Base-by-base conservation (phyloP, 2,329 filamentous ascomycete species). In the Fusarium drepaniforme region DNA sequence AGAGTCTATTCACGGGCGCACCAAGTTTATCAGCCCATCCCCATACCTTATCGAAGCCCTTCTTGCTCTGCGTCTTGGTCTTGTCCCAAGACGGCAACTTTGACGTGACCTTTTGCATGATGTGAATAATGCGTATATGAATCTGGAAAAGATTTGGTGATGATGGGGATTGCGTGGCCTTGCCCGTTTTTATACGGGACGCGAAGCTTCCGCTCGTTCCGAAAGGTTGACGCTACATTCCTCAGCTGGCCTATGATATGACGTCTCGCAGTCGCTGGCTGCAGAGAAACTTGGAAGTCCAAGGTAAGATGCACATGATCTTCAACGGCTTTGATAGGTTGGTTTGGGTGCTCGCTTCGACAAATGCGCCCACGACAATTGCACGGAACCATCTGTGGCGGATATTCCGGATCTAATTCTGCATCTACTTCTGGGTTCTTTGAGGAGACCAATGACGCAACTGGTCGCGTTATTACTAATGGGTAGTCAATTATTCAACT, bases 11-110 rank as follows among this genome's bases (percentile, higher is more conserved):
- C 78, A 97, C 90, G 2, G 95, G 94, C 3, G 89, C 90, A 18
- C 93, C 93, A 13, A 87, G 85, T 78, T 88, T 87, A 64, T 83
- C 82, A 70, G 75, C 84, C 83, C 80, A 85, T 73, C 49, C 87
- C 87, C 91, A 95, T 68, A 92, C 88, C 80, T 93, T 94, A 83
- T 95, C 93, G 82, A 94, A 94, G 71, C 93, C 91, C 69, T 90
- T 89, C 81, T 93, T 92, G 76, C 84, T 86, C 65, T 84, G 83
- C 0, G 83, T 86, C 80, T 89, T 90, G 64, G 89, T 89, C 70
- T 83, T 84, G 66, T 88, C 85, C 89, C 89, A 91, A 44, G 88
- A 83, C 7, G 83, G 83, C 21, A 85, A 67, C 25, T 73, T 80
- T 3, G 81, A 66, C 37, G 73, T 78, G 9, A 82, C 79, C 60